Conservation (phyloP, 148 eudicot species). For the Bassia scoparia region DNA sequence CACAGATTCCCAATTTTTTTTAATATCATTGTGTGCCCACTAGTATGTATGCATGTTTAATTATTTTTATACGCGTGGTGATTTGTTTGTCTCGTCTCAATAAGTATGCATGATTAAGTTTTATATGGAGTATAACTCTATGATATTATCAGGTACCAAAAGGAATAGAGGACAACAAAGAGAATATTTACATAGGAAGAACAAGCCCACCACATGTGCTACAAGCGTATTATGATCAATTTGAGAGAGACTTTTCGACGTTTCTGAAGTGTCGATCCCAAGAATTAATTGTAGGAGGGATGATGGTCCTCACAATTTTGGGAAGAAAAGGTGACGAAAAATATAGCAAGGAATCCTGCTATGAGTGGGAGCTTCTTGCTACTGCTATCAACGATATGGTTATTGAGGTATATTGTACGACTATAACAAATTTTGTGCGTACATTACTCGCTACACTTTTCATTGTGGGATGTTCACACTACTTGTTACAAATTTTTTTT, state of each 20-base stretch:
- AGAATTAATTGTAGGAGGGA: constrained; percentile 43
- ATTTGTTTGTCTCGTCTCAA: no score
- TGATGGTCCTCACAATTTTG: constrained; percentile 51
- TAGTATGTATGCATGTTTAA: no score
- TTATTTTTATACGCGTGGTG: no score
- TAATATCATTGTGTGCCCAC: no score
- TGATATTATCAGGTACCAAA: constrained; percentile 40
- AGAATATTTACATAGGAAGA: constrained; percentile 41
- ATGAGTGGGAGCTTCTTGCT: constrained; percentile 48
- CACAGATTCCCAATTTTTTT: no score
- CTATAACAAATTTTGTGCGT: no score
- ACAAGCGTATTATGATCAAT: constrained; percentile 52
- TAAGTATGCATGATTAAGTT: no score
- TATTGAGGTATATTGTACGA: constrained; percentile 63
- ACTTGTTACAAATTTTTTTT: no score
- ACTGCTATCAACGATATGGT: constrained; percentile 46
- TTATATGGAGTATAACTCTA: no score
- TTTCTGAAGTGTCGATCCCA: constrained; percentile 44
- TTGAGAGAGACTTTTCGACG: constrained; percentile 37
- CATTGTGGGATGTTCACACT: no score
- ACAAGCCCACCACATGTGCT: constrained; percentile 41
- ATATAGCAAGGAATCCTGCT: constrained; percentile 37
- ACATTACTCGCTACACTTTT: no score
- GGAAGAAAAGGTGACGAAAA: constrained; percentile 45
- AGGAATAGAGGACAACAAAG: constrained; percentile 36